Base-by-base conservation (phyloP, 1,139 yeast genomes). In the Starmera stellimalicola region DNA sequence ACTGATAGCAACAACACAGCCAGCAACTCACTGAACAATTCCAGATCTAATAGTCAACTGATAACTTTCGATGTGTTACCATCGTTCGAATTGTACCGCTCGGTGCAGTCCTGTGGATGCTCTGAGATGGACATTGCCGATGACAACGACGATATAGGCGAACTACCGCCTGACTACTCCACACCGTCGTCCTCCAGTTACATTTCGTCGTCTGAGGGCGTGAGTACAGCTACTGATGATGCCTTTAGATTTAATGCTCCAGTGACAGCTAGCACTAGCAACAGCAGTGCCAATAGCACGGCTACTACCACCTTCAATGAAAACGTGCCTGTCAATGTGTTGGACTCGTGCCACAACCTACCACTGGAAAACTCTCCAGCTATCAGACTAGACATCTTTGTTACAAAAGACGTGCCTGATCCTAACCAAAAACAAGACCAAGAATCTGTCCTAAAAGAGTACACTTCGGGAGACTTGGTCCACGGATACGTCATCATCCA, bases 41-140 rank as follows among this genome's bases (percentile, higher is more conserved):
- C 25, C 25, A 22, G 25, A 8, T 22, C 25, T n/a, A 14, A 19
- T 4, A 26, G 22, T 15, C 20, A 27, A 3, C 19, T 26, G 7
- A 7, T 25, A 8, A 23, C 30, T n/a, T 29, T 33, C 15, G 78
- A 73, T 45, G 61, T 72, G 2, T 52, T 73, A 29, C 79, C 79
- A 1, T 70, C 77, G 3, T 73, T 73, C 47, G 77, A 71, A 42
- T 71, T 73, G 77, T 73, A 69, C 43, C 77, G 71, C 43, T 65
- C 70, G 26, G 64, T 73, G 40, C 55, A 73, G 37, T 68, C 68
- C 38, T 45, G 77, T 41, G 31, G n/a, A n/a, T n/a, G n/a, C n/a
- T n/a, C 11, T 14, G 19, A n/a, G 5, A 18, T 16, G 11, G n/a
- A 5, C 3, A 8, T 8, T 18, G 6, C 27, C 11, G 28, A 30